phyloP scores from a whole-genome alignment of 768 basidiomycete species.

The Leccinum barrowsii region DNA sequence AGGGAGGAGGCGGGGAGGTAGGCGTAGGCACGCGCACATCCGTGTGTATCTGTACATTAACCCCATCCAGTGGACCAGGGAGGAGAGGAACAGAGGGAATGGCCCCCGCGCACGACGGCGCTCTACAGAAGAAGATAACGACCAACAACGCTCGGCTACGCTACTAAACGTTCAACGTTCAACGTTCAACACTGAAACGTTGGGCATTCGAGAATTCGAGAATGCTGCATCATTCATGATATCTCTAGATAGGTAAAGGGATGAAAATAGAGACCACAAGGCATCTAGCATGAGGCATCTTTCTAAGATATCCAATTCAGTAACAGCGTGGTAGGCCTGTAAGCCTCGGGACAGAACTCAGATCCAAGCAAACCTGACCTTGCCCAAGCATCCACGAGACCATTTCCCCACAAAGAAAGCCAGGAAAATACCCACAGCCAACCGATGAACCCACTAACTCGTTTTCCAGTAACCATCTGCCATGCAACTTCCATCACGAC shows the following conservation, averaged over 20 bases:
- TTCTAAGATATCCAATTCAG: constrained; percentile 6
- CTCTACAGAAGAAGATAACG: too few species aligned
- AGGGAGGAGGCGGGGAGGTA: too few species aligned
- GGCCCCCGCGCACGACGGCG: too few species aligned
- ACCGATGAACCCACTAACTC: constrained; percentile 47
- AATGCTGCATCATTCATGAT: not conserved
- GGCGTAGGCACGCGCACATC: too few species aligned
- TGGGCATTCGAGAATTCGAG: not conserved
- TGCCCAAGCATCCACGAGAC: constrained; percentile 44
- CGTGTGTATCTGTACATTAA: too few species aligned
- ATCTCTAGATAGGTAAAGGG: not conserved
- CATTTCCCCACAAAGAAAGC: constrained; percentile 44
- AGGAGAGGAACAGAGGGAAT: too few species aligned
- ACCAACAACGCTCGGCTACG: too few species aligned
- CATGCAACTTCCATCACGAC: constrained; percentile 47
- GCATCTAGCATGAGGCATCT: not conserved
- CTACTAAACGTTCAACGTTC: too few species aligned
- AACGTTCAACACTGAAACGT: not conserved
- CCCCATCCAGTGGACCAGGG: too few species aligned
- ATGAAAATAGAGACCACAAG: not conserved
- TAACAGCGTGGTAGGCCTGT: constrained; percentile 18
- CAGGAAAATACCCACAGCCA: constrained; percentile 50
- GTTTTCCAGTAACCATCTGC: constrained; percentile 40
- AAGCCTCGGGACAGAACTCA: constrained; percentile 10
- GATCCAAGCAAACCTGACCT: constrained; percentile 19